Evolutionary conservation across 2,329 filamentous ascomycete species (phyloP), one percentile per base, ranked within the genome.

Genomic region (Penicillium sp.): DNA sequence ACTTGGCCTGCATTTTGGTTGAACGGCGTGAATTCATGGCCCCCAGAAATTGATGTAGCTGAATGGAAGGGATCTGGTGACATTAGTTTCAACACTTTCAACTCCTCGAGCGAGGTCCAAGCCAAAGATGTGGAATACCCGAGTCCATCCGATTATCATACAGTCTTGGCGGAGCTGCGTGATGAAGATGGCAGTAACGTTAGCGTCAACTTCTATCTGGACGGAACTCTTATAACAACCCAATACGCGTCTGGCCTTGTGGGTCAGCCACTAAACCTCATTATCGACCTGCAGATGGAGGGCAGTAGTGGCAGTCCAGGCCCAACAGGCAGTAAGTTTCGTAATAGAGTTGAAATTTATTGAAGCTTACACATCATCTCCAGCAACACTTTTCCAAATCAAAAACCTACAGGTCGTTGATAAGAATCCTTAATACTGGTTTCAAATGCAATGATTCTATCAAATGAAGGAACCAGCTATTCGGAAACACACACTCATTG

Each of bases 1-100:
- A 82, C 80, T 0, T 84, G 82, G 82, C 81, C 82, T 0, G 82
- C 82, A 0, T 84, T 84, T 59, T 84, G 81, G 82, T 66, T 84
- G 12, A 83, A 80, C 1, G 80, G 73, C 0, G 80, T 80, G 0
- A 63, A 80, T 37, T 72, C 75, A 0, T 84, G 82, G 82, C 82
- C 81, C 13, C 82, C 82, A 0, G 82, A 84, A 74, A 77, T 84
- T 49, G 82, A 84, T 61, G 75, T 84, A 67, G 81, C 81, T 1
- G 82, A 84, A 66, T 84, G 82, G 82, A 84, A 84, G 62, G 82
- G 82, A n/a, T 74, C 66, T 27, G 80, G 59, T 4, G 49, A 59
- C 37, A 60, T 64, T 23, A 65, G 61, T 21, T 63, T 63, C 50
- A 64, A 63, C 24, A 60, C 58, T 2, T 64, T 61, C 43, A 63